These are phyloP conservation scores for Articulospora tetracladia DNA, from an alignment of 495 filamentous ascomycete genomes.

Conservation along the genomic window DNA sequence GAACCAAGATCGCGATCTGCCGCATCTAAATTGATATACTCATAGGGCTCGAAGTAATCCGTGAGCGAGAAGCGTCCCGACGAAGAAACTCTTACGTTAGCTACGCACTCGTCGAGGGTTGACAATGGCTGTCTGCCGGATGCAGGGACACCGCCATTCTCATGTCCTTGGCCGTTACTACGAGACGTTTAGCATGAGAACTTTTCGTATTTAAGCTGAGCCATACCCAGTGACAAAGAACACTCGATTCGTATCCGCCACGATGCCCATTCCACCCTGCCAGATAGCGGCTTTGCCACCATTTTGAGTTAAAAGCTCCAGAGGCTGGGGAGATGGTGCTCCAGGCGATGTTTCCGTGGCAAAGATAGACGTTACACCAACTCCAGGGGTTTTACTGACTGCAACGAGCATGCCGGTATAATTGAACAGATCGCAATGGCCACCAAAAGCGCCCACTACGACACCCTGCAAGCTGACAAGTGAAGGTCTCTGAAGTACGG, in stretches of 20 bases:
- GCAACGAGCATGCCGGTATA: constrained; percentile 37
- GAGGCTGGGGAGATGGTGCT: constrained; percentile 21
- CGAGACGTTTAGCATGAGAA: constrained; percentile 11
- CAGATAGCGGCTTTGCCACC: constrained; percentile 41
- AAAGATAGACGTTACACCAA: constrained; percentile 1
- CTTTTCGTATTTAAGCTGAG: not conserved
- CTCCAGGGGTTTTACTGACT: constrained; percentile 28
- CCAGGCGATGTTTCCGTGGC: constrained; percentile 1
- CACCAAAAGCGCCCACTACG: constrained; percentile 35
- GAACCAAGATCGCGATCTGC: constrained; percentile 38
- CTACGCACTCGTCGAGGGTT: constrained; percentile 37
- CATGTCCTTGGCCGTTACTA: constrained; percentile 34
- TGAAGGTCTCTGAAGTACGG: constrained; percentile 29
- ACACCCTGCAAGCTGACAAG: constrained; percentile 26
- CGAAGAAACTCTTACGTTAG: constrained; percentile 29
- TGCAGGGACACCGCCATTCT: constrained; percentile 32
- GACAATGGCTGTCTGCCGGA: constrained; percentile 28
- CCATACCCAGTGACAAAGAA: constrained; percentile 34
- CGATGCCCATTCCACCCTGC: constrained; percentile 37
- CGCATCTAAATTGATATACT: constrained; percentile 36
- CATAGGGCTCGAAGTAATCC: constrained; percentile 42
- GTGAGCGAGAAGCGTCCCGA: constrained; percentile 29
- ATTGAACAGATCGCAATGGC: constrained; percentile 42
- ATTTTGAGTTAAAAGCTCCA: constrained; percentile 16
- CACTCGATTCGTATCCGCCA: constrained; percentile 25